Base-by-base conservation (phyloP, 192 early-diverging fungal species). In the Linderina pennispora region DNA sequence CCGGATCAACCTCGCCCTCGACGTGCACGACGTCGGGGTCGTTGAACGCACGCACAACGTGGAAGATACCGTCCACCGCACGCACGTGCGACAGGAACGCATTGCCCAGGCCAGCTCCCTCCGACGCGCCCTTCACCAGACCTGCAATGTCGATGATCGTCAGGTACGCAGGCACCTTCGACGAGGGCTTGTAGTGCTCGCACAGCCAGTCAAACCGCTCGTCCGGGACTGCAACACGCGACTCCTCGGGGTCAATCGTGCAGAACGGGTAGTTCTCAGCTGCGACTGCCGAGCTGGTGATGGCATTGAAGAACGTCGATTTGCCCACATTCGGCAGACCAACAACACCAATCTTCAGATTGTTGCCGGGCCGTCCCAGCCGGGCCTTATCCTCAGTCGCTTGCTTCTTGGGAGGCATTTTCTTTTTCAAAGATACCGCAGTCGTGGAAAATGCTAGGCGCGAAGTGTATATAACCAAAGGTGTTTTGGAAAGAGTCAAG, bases 261-360 rank as follows among this genome's bases (percentile, higher is more conserved):
- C 90, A 94, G 81, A 98, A 98, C 46, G 96, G 96, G 64, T 91
- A 97, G 80, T 97, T 98, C 60, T 92, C 92, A 35, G 92, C 84
- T 17, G 80, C 67, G 10, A 72, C 81, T 17, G 77, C 55, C 33
- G 76, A 81, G 55, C 76, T 83, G 43, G 84, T 85, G 48, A 91
- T 77, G 25, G 84, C 87, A 62, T 91, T 88, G 75, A 91, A 90
- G 56, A 88, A 83, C 23, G 86, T 83, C n/a, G 84, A 88, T 67
- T 91, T 88, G 50, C 80, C 97, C 25, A 99, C 92, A 56, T 99
- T 99, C 55, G 97, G 97, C 55, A 99, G 75, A 32, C 97, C 97
- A 22, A 99, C 94, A 23, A 97, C 90, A 55, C 93, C 90, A 73
- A 91, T 84, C 76, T 88, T 89, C 58, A 91, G 77, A 63, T 91